Evolutionary conservation across 495 filamentous ascomycete species (phyloP).

Genomic region (Immersiella caudata): DNA sequence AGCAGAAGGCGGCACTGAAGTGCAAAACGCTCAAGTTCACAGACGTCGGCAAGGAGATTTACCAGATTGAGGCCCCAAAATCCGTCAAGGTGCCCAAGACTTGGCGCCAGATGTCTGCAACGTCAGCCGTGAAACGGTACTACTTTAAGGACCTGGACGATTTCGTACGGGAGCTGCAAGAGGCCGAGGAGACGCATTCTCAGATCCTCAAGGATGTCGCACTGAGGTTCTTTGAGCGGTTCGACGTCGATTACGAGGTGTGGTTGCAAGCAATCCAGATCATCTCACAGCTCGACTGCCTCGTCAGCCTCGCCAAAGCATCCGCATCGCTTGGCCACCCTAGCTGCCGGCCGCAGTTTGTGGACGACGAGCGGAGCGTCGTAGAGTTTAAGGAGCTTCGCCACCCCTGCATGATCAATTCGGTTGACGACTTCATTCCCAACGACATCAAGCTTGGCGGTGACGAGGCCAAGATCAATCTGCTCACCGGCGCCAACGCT

Average conservation of each 20-base stretch:
- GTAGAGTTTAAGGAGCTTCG: slow-evolving; percentile 90
- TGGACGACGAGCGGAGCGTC: slow-evolving; percentile 80
- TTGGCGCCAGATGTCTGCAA: slow-evolving; percentile 97
- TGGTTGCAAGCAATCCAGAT: slow-evolving; percentile 89
- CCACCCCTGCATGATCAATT: slow-evolving; percentile 90
- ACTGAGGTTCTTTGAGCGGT: slow-evolving; percentile 79
- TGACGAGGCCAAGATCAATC: slow-evolving; percentile 74
- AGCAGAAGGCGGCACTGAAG: slow-evolving; percentile 66
- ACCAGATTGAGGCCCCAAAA: slow-evolving; percentile 89
- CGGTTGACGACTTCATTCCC: slow-evolving; percentile 92
- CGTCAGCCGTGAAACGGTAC: slow-evolving; percentile 87
- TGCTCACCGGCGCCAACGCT: slow-evolving; percentile 95
- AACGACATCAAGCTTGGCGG: slow-evolving; percentile 93
- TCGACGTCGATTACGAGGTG: slow-evolving; percentile 82
- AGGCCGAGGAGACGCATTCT: slow-evolving; percentile 90
- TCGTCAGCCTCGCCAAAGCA: slow-evolving; percentile 88
- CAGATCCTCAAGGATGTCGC: slow-evolving; percentile 90
- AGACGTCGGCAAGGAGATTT: slow-evolving; percentile 95
- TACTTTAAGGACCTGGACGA: slow-evolving; percentile 83
- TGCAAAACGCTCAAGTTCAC: slow-evolving; percentile 74
- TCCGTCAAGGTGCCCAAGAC: slow-evolving; percentile 82
- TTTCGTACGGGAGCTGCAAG: slow-evolving; percentile 82
- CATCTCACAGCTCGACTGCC: slow-evolving; percentile 89
- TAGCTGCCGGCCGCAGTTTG: slow-evolving; percentile 84
- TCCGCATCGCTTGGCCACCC: slow-evolving; percentile 81